phyloP scores from a whole-genome alignment of 139 green algal genomes.

The Pseudopediastrum boryanum region DNA sequence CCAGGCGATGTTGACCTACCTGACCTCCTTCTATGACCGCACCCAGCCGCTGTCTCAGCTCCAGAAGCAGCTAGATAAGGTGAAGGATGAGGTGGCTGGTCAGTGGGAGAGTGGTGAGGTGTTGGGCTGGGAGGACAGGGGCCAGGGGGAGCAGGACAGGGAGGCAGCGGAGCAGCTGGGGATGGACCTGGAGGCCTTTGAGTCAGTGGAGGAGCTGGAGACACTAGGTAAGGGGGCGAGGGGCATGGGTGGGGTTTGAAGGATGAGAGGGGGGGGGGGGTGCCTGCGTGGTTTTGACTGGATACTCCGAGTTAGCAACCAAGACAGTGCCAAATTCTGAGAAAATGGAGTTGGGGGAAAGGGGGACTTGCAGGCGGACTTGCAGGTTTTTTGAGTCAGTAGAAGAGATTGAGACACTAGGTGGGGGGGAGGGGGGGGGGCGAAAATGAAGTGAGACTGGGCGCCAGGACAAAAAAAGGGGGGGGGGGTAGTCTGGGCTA shows the following conservation, averaged over 20 bases:
- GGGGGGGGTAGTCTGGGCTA: too few species aligned
- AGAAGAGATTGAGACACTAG: too few species aligned
- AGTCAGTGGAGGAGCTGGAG: constrained; percentile 84
- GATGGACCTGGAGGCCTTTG: constrained; percentile 87
- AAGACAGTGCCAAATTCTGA: neutral
- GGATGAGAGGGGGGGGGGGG: neutral
- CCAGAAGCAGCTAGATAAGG: constrained; percentile 54
- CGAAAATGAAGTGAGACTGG: too few species aligned
- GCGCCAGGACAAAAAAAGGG: too few species aligned
- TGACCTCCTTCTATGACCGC: constrained; percentile 87
- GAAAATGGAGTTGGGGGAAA: neutral
- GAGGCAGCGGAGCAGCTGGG: constrained; percentile 16
- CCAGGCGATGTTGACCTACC: constrained; percentile 76
- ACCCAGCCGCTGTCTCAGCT: constrained; percentile 87
- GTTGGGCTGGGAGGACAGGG: constrained; percentile 75
- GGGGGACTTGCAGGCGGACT: too few species aligned
- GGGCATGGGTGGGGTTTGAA: neutral
- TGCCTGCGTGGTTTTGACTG: neutral
- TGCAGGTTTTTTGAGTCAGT: too few species aligned
- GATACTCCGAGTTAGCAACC: neutral
- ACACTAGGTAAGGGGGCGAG: constrained; percentile 52
- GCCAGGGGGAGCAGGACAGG: constrained; percentile 22
- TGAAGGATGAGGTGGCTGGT: constrained; percentile 73
- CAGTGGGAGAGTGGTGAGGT: constrained; percentile 76
- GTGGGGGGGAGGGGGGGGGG: too few species aligned